Evolutionary conservation across 495 filamentous ascomycete species (phyloP).

Genomic region (Penicillium goetzii): DNA sequence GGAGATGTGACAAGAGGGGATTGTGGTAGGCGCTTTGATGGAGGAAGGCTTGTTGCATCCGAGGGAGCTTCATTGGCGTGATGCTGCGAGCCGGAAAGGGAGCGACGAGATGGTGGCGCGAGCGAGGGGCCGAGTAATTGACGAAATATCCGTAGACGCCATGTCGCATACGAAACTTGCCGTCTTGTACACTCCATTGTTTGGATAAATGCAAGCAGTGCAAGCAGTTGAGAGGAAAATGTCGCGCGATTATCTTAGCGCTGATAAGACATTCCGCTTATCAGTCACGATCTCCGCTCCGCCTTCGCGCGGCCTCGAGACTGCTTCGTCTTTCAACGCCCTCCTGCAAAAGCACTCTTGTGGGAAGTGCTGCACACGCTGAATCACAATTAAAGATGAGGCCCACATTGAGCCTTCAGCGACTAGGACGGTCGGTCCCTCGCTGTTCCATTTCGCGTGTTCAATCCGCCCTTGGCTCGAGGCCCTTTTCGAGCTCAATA

Average conservation of each 20-base stretch:
- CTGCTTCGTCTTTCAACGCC: constrained; percentile 6
- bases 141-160: constrained; percentile 39
- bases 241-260: constrained; percentile 25
- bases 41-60: constrained; percentile 16
- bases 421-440: constrained; percentile 31
- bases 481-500: constrained; percentile 40
- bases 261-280: constrained; percentile 11
- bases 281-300: constrained; percentile 18
- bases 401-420: constrained; percentile 29
- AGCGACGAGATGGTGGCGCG: constrained; percentile 6
- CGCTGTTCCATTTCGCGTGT: constrained; percentile 14
- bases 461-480: constrained; percentile 15
- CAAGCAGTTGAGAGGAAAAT: constrained; percentile 8
- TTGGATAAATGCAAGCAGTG: constrained; percentile 1
- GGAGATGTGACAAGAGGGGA: constrained; percentile 39
- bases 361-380: not conserved
- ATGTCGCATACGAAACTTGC: constrained; percentile 38
- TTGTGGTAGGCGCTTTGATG: constrained; percentile 47
- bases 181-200: constrained; percentile 38
- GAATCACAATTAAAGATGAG: constrained; percentile 22
- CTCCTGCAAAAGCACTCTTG: constrained; percentile 17
- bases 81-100: constrained; percentile 18
- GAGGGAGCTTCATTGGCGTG: constrained; percentile 11
- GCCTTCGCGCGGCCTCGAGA: constrained; percentile 2
- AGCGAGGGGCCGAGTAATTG: constrained; percentile 27